Conservation (phyloP, 306 rosid genomes). For the Inga oerstediana region DNA sequence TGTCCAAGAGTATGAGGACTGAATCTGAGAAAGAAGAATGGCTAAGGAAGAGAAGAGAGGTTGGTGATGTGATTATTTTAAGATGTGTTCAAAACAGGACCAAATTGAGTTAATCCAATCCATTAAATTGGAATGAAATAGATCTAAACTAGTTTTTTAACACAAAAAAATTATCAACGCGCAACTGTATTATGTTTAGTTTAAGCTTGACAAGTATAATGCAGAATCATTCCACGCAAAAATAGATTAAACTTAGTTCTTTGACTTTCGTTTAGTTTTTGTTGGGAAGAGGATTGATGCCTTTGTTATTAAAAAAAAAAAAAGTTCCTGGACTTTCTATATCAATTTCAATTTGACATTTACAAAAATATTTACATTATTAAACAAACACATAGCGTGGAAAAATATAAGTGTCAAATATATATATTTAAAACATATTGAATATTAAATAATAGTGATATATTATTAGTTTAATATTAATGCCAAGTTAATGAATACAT, state of each 20-base stretch:
- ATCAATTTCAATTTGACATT: not conserved
- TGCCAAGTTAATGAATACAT: not conserved
- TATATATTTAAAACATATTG: too few relatives aligned
- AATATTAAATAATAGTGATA: too few relatives aligned
- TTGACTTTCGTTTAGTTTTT: not conserved
- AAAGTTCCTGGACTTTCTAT: not conserved
- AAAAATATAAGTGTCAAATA: too few relatives aligned
- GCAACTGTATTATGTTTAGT: too few relatives aligned
- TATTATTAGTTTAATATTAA: too few relatives aligned
- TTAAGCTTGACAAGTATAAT: not conserved
- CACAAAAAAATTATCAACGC: not conserved
- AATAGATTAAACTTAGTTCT: not conserved
- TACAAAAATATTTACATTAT: too few relatives aligned
- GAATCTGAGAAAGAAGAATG: not conserved
- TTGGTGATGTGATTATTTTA: not conserved
- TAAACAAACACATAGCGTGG: too few relatives aligned
- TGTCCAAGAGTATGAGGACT: not conserved
- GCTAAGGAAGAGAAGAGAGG: not conserved
- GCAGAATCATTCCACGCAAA: not conserved
- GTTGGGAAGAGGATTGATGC: too few relatives aligned
- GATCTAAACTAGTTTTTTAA: not conserved
- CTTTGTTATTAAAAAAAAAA: too few relatives aligned
- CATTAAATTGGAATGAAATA: not conserved
- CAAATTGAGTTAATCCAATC: not conserved
- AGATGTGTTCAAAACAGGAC: not conserved